Evolutionary conservation across 75 land plant genomes (phyloP), one percentile per base, ranked within the genome.

Genomic region (Adiantum capillusveneris): DNA sequence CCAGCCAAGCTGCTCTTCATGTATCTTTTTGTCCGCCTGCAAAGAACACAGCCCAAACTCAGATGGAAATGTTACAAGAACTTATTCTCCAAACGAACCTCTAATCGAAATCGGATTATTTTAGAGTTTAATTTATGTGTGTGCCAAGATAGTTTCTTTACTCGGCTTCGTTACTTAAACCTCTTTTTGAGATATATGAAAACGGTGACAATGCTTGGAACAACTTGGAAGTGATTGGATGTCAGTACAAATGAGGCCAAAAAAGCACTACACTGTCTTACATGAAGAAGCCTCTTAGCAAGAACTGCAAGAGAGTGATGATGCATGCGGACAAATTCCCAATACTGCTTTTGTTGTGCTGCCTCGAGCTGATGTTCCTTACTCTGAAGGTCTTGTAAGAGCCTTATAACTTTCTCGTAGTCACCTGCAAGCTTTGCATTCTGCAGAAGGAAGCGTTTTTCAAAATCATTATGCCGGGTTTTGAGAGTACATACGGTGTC

Each of bases 1-100:
- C 74, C 74, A 71, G 13, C 74, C 74, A 6, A 71, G 57, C 41
- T 71, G 68, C 17, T 71, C 44, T 13, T 71, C 68, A 29, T 58
- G 63, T 31, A 71, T 71, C 14, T 45, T 45, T 53, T 65, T 63
- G 36, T 71, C 74, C 0, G 74, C 74, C 68, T 70, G 60, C 30
- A 22, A 13, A 31, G 16, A n/a, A 31, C 48, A 25, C 24, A 6
- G 3, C 60, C 26, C 37, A 3, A 34, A 3, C 9, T 34, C 37
- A 34, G 37, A n/a, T n/a, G n/a, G n/a, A n/a, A n/a, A n/a, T n/a
- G n/a, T n/a, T n/a, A n/a, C n/a, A n/a, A n/a, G n/a, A n/a, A n/a
- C n/a, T n/a, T n/a, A n/a, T n/a, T n/a, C n/a, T n/a, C n/a, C n/a
- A n/a, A n/a, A n/a, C n/a, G n/a, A n/a, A n/a, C n/a, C n/a, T n/a